Evolutionary conservation across 257 asterid species (phyloP), one percentile per base, ranked within the genome.

Genomic region (Ballota nigra): DNA sequence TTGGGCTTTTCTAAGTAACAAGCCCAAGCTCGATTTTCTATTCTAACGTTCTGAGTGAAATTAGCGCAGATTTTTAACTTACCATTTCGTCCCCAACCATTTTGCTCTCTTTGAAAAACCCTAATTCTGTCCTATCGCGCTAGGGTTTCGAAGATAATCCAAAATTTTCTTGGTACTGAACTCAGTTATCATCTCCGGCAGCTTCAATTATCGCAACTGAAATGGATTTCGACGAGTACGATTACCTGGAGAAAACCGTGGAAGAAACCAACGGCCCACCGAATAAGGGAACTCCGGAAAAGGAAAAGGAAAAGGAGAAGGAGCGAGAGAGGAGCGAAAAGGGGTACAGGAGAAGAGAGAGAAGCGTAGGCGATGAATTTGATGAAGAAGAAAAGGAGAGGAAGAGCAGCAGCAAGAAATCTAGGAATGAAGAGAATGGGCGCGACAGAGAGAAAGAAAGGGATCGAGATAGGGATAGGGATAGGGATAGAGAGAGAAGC

Each of bases 181-280:
- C 11, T 36, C 19, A 40, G 62, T 23, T 28, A 23, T 66, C 34
- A 12, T 55, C 55, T 51, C 72, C 75, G 63, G 60, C n/a, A 49
- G 61, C 62, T 53, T 64, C 34, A 1, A 72, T 33, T 29, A 24
- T 70, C 24, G 57, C 41, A 38, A 40, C 31, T 24, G 22, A 65
- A 57, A 95, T 95, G 99, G 99, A 95, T 72, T 92, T 92, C 82
- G 99, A 95, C 84, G 99, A 95, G 94, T 91, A 91, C 82, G 99
- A 92, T 40, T 95, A 95, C 83, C 84, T 95, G 28, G 99, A 95
- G 82, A 95, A 88, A 51, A 79, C 96, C 15, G 98, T 95, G 34
- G 99, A 95, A 66, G 98, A 86, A 77, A 84, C 88, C n/a, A 88
- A 89, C 82, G 91, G 80, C 69, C 62, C 88, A 15, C 71, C 89